Percentiles rank a stretch among this genome's conserved stretches.
Conservation (phyloP, 164 flowering plant species). For the Liriodendron chinense region DNA sequence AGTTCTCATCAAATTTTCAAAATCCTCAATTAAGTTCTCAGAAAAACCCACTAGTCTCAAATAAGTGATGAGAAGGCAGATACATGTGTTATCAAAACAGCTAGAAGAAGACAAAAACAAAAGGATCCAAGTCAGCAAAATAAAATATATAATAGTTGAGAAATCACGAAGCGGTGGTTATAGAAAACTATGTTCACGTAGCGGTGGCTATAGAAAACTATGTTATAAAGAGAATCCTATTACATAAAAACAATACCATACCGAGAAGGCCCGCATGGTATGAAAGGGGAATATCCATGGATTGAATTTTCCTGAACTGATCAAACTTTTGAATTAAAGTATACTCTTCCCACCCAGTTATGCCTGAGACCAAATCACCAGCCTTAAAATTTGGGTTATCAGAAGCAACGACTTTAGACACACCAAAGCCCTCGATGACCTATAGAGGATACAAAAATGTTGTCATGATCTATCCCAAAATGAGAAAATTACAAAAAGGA, state of each 20-base stretch:
- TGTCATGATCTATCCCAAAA: background rate
- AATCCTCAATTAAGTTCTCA: too few relatives aligned
- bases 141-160: background rate
- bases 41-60: too few relatives aligned
- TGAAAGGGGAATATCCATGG: slow-evolving; percentile 58
- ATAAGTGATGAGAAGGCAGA: too few relatives aligned
- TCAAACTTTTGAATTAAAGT: slow-evolving; percentile 36
- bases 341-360: slow-evolving; percentile 89
- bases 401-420: slow-evolving; percentile 65
- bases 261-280: slow-evolving; percentile 79
- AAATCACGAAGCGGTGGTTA: background rate
- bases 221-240: background rate
- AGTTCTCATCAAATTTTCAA: too few relatives aligned
- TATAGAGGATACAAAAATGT: slow-evolving; percentile 21
- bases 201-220: background rate
- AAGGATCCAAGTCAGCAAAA: background rate
- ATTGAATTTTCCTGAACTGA: slow-evolving; percentile 53
- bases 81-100: too few relatives aligned
- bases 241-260: slow-evolving; percentile 21
- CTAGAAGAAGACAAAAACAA: too few relatives aligned
- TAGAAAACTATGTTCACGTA: too few relatives aligned
- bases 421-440: slow-evolving; percentile 80
- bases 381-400: slow-evolving; percentile 53
- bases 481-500: background rate
- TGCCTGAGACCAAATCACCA: slow-evolving; percentile 61